phyloP scores from a whole-genome alignment of 2,329 filamentous ascomycete genomes.

The Ramularia collo-cygni region DNA sequence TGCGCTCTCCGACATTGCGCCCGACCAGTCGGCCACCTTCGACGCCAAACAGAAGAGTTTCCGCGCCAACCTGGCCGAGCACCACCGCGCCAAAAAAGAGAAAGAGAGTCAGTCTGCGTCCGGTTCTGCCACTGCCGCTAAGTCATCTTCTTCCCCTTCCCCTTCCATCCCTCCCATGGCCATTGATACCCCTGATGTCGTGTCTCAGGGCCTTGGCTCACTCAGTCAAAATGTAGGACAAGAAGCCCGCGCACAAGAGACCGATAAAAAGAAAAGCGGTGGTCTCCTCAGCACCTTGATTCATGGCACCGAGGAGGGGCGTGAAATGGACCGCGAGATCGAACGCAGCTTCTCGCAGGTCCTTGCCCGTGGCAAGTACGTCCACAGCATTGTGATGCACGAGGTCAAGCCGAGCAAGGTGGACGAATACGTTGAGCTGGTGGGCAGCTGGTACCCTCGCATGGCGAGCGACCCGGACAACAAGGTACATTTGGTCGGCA shows the following conservation, averaged over 20 bases:
- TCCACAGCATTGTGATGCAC: slow-evolving; percentile 96
- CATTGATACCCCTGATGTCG: slow-evolving; percentile 16
- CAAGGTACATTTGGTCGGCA: slow-evolving; percentile 92
- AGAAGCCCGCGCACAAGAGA: slow-evolving; percentile 55
- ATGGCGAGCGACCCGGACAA: slow-evolving; percentile 81
- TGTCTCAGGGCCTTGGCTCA: slow-evolving; percentile 52
- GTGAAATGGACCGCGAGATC: slow-evolving; percentile 90
- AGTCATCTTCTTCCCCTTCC: slow-evolving; percentile 29
- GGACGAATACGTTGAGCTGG: slow-evolving; percentile 85
- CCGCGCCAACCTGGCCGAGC: slow-evolving; percentile 70
- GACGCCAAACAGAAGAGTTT: slow-evolving; percentile 79
- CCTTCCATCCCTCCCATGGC: slow-evolving; percentile 32
- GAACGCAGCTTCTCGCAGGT: slow-evolving; percentile 95
- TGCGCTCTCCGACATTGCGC: slow-evolving; percentile 78
- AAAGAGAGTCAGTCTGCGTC: slow-evolving; percentile 70
- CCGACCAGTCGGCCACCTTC: slow-evolving; percentile 66
- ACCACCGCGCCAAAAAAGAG: slow-evolving; percentile 67
- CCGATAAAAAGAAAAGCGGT: slow-evolving; percentile 45
- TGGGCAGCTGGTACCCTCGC: slow-evolving; percentile 85
- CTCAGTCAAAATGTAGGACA: slow-evolving; percentile 47
- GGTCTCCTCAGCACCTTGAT: slow-evolving; percentile 75
- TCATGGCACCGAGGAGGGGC: slow-evolving; percentile 92
- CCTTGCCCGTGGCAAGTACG: slow-evolving; percentile 91
- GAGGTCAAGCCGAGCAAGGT: slow-evolving; percentile 92
- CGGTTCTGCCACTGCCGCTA: slow-evolving; percentile 24